These are phyloP conservation scores for Gossypium laxum DNA, from an alignment of 441 rosid species.

Conservation along the genomic window DNA sequence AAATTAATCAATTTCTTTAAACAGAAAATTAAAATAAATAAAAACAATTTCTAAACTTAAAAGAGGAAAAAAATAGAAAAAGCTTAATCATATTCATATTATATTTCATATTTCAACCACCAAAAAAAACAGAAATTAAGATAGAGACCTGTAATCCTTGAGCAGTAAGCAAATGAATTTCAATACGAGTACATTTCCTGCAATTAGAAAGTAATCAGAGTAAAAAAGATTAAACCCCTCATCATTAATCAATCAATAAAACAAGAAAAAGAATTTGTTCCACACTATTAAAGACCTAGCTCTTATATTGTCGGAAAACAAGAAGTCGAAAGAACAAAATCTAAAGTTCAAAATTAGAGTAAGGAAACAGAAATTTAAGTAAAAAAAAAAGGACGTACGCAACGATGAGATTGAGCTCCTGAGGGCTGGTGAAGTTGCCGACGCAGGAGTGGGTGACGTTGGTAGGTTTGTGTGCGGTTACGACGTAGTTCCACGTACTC, in stretches of 20 bases:
- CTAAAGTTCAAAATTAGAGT: conserved; percentile 14
- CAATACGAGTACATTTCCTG: conserved; percentile 97
- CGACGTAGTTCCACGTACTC: conserved; percentile 95
- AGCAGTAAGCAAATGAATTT: conserved; percentile 77
- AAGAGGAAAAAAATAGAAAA: neutral
- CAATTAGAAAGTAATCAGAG: conserved; percentile 5
- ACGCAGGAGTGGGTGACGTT: conserved; percentile 93
- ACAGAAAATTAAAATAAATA: too few species aligned
- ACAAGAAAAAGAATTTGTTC: neutral
- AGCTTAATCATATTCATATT: neutral
- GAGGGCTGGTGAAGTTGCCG: conserved; percentile 91
- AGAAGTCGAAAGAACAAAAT: neutral
- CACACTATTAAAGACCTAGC: neutral
- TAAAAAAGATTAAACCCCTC: neutral
- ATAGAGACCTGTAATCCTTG: conserved; percentile 76
- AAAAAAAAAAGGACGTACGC: conserved; percentile 37
- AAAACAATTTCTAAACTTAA: neutral
- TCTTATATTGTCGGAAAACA: neutral
- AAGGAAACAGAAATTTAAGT: neutral
- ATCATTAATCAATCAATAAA: neutral
- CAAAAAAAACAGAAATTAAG: neutral
- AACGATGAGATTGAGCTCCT: conserved; percentile 84
- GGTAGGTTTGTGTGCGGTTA: conserved; percentile 96
- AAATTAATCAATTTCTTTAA: too few species aligned
- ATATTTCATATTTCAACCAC: neutral